These are phyloP conservation scores for Lasiodiplodia theobromae DNA, from an alignment of 2,329 filamentous ascomycete genomes.

Conservation along the genomic window DNA sequence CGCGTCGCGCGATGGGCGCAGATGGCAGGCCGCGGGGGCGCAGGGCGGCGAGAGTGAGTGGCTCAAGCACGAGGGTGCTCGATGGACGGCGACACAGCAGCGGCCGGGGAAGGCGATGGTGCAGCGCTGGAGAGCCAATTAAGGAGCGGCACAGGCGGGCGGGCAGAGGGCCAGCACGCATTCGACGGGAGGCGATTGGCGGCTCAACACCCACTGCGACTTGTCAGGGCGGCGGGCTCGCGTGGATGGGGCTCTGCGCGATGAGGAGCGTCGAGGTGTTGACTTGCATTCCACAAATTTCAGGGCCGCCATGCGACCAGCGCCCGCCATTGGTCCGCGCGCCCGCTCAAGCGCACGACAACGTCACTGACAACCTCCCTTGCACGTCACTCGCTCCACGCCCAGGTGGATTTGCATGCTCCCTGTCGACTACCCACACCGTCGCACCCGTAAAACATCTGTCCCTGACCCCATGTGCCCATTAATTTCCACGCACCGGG, in stretches of 20 bases:
- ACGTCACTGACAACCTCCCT: conserved; percentile 20
- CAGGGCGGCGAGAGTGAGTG: neutral
- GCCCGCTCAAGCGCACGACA: conserved; percentile 11
- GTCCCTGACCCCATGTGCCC: neutral
- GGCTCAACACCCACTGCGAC: conserved; percentile 17
- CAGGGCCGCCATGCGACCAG: conserved; percentile 19
- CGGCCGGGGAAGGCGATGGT: conserved; percentile 14
- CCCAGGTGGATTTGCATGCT: neutral
- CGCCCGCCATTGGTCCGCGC: conserved; percentile 22
- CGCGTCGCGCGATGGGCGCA: conserved; percentile 3
- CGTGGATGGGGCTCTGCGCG: conserved; percentile 16
- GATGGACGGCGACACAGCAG: conserved; percentile 8
- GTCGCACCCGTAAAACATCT: no score
- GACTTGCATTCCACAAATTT: conserved; percentile 26
- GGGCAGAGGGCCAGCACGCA: conserved; percentile 28
- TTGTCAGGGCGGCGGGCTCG: conserved; percentile 7
- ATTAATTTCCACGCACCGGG: neutral
- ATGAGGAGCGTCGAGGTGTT: conserved; percentile 26
- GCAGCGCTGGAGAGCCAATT: conserved; percentile 10
- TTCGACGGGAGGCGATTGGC: conserved; percentile 18
- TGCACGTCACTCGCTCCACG: conserved; percentile 18
- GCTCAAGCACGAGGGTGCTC: conserved; percentile 2
- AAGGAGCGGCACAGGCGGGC: conserved; percentile 16
- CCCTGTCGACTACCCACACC: neutral
- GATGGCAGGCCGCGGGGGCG: neutral